Conservation (phyloP, 75 land plant genomes). For the Cupressus sempervirens region DNA sequence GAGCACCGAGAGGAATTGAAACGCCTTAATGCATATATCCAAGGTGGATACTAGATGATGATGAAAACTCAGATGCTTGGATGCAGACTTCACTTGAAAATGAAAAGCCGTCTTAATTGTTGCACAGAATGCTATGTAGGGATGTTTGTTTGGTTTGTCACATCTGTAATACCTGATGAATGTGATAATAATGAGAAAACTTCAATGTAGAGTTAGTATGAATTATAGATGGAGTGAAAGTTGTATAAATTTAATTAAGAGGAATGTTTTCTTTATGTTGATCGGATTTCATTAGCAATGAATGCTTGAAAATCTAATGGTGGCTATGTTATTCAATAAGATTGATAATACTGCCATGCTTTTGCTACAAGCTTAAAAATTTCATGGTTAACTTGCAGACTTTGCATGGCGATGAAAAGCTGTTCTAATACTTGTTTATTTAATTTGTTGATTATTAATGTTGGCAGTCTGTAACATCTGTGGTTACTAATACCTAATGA, state of each 20-base stretch:
- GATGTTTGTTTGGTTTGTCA: neutral
- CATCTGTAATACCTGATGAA: neutral
- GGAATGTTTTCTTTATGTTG: neutral
- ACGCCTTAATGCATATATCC: conserved; percentile 89
- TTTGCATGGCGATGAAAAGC: too few relatives aligned
- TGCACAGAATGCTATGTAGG: neutral
- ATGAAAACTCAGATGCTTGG: neutral
- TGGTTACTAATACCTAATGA: neutral
- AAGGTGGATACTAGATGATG: conserved; percentile 78
- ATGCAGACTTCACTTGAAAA: neutral
- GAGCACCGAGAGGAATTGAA: conserved; percentile 93
- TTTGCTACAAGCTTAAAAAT: neutral
- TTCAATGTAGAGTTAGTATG: neutral
- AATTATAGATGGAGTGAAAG: neutral
- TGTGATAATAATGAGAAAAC: neutral
- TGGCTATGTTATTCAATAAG: neutral
- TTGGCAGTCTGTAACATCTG: neutral
- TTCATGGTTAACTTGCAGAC: neutral
- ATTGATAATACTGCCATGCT: neutral
- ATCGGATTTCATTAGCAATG: neutral
- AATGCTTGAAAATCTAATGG: neutral
- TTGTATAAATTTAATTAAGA: neutral
- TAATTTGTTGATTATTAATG: neutral
- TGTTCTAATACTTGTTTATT: too few relatives aligned
- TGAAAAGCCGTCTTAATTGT: neutral